Base-by-base conservation (phyloP, 2,329 filamentous ascomycete genomes). In the Botryosphaeria agaves region DNA sequence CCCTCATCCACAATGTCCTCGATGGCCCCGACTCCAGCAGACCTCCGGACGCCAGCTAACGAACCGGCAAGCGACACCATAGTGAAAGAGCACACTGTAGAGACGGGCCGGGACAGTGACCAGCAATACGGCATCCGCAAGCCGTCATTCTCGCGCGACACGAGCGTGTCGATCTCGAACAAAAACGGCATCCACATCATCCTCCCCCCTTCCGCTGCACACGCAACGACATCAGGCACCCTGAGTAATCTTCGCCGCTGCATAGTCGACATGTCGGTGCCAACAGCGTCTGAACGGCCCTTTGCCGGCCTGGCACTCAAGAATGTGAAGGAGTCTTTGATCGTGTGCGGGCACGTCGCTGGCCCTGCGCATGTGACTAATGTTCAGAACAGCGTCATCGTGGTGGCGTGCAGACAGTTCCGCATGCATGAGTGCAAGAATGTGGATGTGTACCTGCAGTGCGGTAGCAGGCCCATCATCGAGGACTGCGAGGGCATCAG, bases 371-470 rank as follows among this genome's bases (percentile, higher is more conserved):
- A 95, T 47, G 69, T 95, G 30, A 95, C 87, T 0, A 67, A 64
- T 1, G 58, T 93, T 1, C 58, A 63, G 30, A 62, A 82, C 42
- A 80, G 75, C 38, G 68, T 83, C n/a, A 53, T 92, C 9, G 72
- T 94, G 0, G 72, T 93, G 3, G 65, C 71, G 5, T 79, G 81
- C 31, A 68, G 78, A n/a, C 89, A 98, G 52, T 83, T 93, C 44
- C 71, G 89, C 14, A 87, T 98, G 60, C 89, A 98, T 49, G 78
- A 87, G 40, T 91, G 82, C 46, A 63, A 59, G 26, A 69, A 84
- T 36, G 78, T 91, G 20, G 72, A 82, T 40, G 65, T 98, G 7
- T 95, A 95, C 49, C 61, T 98, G 34, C 69, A 76, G 39, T 85
- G 80, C 47, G 62, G 64, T 1, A 89, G 81, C 43, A 73, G 84